Conservation (phyloP, 805 yeast species). For the Spathaspora sp. region DNA sequence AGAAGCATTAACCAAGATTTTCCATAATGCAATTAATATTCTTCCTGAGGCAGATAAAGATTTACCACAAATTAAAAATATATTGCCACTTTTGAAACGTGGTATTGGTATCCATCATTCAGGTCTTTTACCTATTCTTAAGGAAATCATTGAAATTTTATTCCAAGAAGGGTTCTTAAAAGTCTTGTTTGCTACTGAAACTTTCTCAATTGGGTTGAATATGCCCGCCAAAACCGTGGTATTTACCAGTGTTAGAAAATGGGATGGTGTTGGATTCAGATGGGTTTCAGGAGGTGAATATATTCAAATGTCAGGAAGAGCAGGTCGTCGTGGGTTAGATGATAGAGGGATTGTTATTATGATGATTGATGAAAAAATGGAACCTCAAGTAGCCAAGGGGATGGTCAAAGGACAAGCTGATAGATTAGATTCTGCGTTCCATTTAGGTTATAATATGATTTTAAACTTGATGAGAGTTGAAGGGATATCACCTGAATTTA, state of each 20-base stretch:
- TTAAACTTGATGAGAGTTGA: constrained; percentile 94
- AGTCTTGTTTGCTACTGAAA: constrained; percentile 95
- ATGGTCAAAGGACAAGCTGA: constrained; percentile 99
- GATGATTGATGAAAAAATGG: constrained; percentile 99
- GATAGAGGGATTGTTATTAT: constrained; percentile 98
- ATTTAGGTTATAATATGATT: constrained; percentile 95
- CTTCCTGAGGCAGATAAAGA: constrained; percentile 89
- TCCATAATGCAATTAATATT: constrained; percentile 82
- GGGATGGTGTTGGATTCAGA: constrained; percentile 97
- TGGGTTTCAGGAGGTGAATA: constrained; percentile 99
- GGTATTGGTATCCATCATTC: constrained; percentile 99
- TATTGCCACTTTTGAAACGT: constrained; percentile 81
- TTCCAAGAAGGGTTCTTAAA: constrained; percentile 96
- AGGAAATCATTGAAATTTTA: constrained; percentile 91
- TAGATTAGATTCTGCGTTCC: constrained; percentile 95
- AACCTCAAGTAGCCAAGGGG: constrained; percentile 97
- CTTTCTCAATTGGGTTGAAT: constrained; percentile 95
- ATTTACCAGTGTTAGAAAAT: constrained; percentile 93
- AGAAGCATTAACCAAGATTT: constrained; percentile 84
- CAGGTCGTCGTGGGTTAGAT: constrained; percentile 99
- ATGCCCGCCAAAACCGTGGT: constrained; percentile 99
- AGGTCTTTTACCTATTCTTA: constrained; percentile 87
- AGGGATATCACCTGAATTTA: constrained; percentile 96
- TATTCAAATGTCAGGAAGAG: constrained; percentile 99
- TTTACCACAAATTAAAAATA: constrained; percentile 90